Base-by-base conservation (phyloP, 2,329 filamentous ascomycete genomes). In the Juglanconis juglandina region DNA sequence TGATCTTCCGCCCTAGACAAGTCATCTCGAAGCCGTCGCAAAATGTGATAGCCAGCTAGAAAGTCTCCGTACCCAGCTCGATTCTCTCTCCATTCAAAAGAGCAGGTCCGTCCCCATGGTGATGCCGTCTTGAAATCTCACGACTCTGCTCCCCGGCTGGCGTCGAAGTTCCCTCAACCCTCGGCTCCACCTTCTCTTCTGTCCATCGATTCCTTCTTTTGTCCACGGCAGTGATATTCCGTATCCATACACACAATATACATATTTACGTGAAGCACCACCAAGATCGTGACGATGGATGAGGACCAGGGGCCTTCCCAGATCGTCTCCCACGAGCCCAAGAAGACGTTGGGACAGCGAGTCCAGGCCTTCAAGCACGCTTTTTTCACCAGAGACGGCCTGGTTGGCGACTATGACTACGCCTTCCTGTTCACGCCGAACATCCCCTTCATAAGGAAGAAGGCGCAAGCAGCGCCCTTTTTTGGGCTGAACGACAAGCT, bases 371-470 rank as follows among this genome's bases (percentile, higher is more conserved):
- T 76, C 58, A 76, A 70, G 67, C 76, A 74, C 61, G 75, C 76
- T 5, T 80, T 85, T 64, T 74, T 80, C 57, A 86, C 83, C 50
- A 87, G 79, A 63, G 82, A 92, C 1, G 93, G 93, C 11, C 81
- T 96, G 33, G 74, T 97, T 59, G 93, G 93, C 64, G 81, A 87
- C 68, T 97, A 97, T 74, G 90, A 97, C 80, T 97, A 97, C 81
- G 90, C 73, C 41, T 95, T 92, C 69, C 86, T 97, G 46, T 96
- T 97, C 80, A 86, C 79, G 30, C 90, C 86, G 1, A 92, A 90
- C 66, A 75, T 96, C 30, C 93, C 93, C 0, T 96, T 96, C 73
- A 87, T 95, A 80, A 87, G 83, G 70, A 85, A 83, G 71, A 68
- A 76, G 5, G 72, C 72, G 39, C 74, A 76, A 64, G 77, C 81